A percentile compares a stretch with the other conserved stretches of the same genome.
Conservation (phyloP, 1,284 basidiomycete species). For the Calocybe gambosa region DNA sequence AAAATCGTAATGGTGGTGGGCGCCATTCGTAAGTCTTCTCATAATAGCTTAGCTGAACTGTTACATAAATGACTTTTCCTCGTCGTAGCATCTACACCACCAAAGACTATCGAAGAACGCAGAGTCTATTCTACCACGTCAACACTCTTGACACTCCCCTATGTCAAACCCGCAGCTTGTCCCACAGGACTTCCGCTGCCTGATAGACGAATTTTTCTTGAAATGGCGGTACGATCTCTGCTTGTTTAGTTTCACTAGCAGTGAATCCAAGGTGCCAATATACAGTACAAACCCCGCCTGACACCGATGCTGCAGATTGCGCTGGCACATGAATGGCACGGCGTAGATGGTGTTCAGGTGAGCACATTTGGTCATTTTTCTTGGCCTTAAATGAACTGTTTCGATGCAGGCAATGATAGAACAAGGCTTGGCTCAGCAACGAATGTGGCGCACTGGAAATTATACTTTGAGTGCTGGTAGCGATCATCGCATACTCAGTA, state of each 20-base stretch:
- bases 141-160: conserved; percentile 22
- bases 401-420: conserved; percentile 16
- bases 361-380: background rate
- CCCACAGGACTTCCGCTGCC: conserved; percentile 19
- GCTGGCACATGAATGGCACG: conserved; percentile 27
- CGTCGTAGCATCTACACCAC: conserved; percentile 18
- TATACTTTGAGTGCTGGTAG: conserved; percentile 15
- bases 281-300: conserved; percentile 24
- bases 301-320: conserved; percentile 27
- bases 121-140: conserved; percentile 24
- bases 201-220: conserved; percentile 25
- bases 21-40: conserved; percentile 21
- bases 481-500: conserved; percentile 13
- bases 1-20: conserved; percentile 23
- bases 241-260: background rate
- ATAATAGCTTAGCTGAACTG: too few species aligned
- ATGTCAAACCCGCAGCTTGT: conserved; percentile 12
- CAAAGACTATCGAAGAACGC: conserved; percentile 20
- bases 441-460: conserved; percentile 19
- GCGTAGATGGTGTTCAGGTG: conserved; percentile 25
- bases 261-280: background rate
- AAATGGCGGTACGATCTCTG: conserved; percentile 28
- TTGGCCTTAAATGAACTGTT: conserved; percentile 20
- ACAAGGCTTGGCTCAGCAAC: conserved; percentile 20
- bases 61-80: too few species aligned